Evolutionary conservation across 805 yeast species (phyloP).

Genomic region (Scheffersomyces coipomensis): DNA sequence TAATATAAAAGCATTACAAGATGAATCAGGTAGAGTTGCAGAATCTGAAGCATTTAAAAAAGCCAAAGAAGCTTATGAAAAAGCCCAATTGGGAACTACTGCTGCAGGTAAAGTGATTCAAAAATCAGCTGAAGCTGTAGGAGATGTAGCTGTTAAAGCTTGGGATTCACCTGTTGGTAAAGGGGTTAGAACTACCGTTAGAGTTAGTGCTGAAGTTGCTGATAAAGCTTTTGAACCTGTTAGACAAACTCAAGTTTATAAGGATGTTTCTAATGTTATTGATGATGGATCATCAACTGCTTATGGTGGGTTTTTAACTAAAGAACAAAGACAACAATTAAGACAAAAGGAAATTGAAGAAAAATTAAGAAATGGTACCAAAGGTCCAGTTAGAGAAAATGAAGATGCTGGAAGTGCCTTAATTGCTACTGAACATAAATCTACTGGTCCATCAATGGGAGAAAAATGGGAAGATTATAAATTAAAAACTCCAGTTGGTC

Average conservation of each 20-base stretch:
- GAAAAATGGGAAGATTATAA: conserved; percentile 67
- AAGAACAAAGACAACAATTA: conserved; percentile 74
- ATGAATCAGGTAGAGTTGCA: conserved; percentile 91
- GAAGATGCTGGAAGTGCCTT: conserved; percentile 81
- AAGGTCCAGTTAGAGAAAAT: conserved; percentile 70
- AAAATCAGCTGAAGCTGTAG: conserved; percentile 92
- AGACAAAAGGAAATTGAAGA: conserved; percentile 52
- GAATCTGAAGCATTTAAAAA: conserved; percentile 91
- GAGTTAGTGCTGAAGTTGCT: conserved; percentile 77
- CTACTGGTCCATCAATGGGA: conserved; percentile 65
- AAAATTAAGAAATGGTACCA: conserved; percentile 58
- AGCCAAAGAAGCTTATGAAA: conserved; percentile 89
- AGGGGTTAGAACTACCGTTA: conserved; percentile 84
- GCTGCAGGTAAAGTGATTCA: conserved; percentile 72
- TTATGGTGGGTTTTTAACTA: conserved; percentile 89
- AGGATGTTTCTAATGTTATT: conserved; percentile 82
- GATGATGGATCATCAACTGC: conserved; percentile 87
- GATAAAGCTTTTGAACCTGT: conserved; percentile 92
- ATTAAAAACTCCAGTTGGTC: conserved; percentile 69
- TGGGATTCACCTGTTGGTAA: conserved; percentile 96
- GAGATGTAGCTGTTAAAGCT: conserved; percentile 83
- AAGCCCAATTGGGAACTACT: conserved; percentile 70
- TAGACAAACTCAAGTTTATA: conserved; percentile 83
- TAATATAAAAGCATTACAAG: conserved; percentile 90
- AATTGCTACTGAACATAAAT: conserved; percentile 77